phyloP scores from a whole-genome alignment of 2,329 filamentous ascomycete species.

The Stagonosporopsis tanaceti region DNA sequence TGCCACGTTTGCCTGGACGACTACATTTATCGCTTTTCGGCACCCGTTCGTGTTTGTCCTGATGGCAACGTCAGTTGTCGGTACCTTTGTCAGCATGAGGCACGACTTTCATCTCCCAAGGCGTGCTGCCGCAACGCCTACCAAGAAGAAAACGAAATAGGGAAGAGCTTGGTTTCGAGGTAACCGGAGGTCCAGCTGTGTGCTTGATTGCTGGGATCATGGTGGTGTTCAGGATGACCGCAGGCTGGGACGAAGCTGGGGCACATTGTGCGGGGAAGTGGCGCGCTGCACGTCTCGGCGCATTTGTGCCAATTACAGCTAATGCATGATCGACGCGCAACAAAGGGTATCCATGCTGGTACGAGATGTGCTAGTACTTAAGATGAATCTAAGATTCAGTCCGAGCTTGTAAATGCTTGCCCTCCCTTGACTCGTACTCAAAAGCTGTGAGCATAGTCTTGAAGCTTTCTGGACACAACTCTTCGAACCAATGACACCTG shows the following conservation, averaged over 20 bases:
- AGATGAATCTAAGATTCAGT: not conserved
- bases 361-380: not conserved
- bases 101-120: not conserved
- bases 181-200: not conserved
- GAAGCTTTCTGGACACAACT: not conserved
- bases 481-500: too few species aligned
- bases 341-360: not conserved
- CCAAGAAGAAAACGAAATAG: not conserved
- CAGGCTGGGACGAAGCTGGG: not conserved
- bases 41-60: not conserved
- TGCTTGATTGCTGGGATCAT: too few species aligned
- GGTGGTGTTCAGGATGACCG: too few species aligned
- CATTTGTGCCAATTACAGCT: too few species aligned
- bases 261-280: not conserved
- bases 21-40: not conserved
- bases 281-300: too few species aligned
- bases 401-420: not conserved
- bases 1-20: conserved; percentile 7
- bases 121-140: not conserved
- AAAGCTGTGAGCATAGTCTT: not conserved
- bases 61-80: conserved; percentile 1
- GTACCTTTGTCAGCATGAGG: conserved; percentile 7
- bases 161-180: not conserved
- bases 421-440: not conserved
- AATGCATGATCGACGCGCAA: too few species aligned